These are phyloP conservation scores for Boletus reticuloceps DNA, from an alignment of 768 basidiomycete genomes.

Conservation along the genomic window DNA sequence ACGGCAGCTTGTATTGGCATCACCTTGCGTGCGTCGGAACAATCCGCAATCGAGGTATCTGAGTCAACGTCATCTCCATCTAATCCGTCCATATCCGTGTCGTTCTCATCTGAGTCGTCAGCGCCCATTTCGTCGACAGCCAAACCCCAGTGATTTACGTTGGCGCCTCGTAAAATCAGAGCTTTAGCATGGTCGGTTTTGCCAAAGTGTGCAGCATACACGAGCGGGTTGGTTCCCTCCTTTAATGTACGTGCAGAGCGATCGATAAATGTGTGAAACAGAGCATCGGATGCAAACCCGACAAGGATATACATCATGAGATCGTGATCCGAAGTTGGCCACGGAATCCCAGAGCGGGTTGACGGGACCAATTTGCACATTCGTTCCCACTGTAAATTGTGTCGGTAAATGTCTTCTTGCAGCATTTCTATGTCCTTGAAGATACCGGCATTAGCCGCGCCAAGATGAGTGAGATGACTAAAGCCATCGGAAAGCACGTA, in stretches of 20 bases:
- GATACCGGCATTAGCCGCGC: not conserved
- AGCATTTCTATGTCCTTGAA: constrained; percentile 1
- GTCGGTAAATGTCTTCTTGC: not conserved
- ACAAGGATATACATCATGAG: constrained; percentile 4
- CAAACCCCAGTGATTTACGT: not conserved
- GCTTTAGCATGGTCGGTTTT: not conserved
- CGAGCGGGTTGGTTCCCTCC: constrained; percentile 6
- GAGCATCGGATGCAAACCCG: not conserved
- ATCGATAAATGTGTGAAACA: not conserved
- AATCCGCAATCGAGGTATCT: not conserved
- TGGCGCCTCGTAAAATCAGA: not conserved
- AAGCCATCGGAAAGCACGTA: constrained; percentile 13
- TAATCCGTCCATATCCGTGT: not conserved
- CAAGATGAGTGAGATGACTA: constrained; percentile 6
- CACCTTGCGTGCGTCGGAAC: not conserved
- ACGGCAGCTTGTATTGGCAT: not conserved
- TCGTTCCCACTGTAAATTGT: constrained; percentile 6
- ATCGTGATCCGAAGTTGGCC: constrained; percentile 7
- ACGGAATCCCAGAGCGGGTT: not conserved
- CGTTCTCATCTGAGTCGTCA: not conserved
- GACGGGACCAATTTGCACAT: not conserved
- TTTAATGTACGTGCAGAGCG: not conserved
- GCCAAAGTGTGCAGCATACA: constrained; percentile 6
- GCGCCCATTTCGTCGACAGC: not conserved
- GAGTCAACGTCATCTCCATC: not conserved